Conservation (phyloP, 768 basidiomycete species). For the Austroboletus festivus region DNA sequence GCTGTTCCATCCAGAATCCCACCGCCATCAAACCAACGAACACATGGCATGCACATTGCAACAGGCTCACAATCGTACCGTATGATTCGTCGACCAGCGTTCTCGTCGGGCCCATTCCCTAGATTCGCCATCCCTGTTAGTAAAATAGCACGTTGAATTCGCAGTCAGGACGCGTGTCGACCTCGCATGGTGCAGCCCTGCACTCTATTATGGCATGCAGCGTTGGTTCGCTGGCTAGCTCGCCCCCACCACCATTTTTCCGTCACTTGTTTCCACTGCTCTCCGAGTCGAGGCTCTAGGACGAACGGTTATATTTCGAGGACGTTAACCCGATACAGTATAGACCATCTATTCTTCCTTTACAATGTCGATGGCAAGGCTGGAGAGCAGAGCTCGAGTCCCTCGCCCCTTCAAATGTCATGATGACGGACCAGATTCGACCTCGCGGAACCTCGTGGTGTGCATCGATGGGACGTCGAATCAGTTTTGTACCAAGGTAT, state of each 20-base stretch:
- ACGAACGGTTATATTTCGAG: background rate
- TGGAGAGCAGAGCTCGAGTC: background rate
- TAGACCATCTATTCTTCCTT: background rate
- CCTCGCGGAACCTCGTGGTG: conserved; percentile 25
- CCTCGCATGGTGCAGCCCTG: background rate
- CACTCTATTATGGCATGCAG: background rate
- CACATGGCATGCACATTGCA: conserved; percentile 4
- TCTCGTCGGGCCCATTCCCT: background rate
- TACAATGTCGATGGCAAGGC: conserved; percentile 7
- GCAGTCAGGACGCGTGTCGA: conserved; percentile 8
- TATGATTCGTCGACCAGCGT: background rate
- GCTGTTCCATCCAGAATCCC: no score
- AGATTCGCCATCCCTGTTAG: background rate
- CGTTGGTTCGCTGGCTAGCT: background rate
- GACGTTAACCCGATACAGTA: background rate
- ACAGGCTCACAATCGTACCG: no score
- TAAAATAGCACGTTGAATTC: conserved; percentile 12
- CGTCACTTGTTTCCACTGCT: background rate
- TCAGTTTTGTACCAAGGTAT: conserved; percentile 34
- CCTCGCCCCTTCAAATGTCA: conserved; percentile 6
- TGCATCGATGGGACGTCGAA: conserved; percentile 43
- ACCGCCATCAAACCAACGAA: background rate
- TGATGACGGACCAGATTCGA: background rate
- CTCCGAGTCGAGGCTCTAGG: background rate
- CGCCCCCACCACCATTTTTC: background rate